Evolutionary conservation across 179 eudicot species (phyloP).

Genomic region (Spergularia azorica): DNA sequence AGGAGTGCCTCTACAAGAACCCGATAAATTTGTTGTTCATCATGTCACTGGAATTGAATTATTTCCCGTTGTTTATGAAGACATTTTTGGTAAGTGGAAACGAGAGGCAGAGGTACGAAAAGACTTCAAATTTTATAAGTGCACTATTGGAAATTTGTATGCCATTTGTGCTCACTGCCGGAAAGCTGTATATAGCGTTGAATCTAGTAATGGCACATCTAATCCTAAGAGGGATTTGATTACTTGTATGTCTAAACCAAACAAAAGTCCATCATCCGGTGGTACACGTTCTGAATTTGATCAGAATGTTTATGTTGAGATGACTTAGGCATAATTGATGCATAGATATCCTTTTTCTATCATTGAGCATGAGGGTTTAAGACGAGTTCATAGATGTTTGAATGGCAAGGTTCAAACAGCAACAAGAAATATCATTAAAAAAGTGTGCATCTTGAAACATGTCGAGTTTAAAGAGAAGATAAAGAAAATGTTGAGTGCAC

Average conservation of each 20-base stretch:
- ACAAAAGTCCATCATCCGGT: neutral
- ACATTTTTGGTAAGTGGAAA: neutral
- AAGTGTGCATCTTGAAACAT: conserved; percentile 13
- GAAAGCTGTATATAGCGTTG: neutral
- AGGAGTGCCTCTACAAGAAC: conserved; percentile 4
- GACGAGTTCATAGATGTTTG: neutral
- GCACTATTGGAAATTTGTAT: neutral
- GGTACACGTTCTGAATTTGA: neutral
- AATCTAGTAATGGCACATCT: neutral
- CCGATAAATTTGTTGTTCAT: neutral
- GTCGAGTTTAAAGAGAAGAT: conserved; percentile 5
- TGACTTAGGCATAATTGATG: neutral
- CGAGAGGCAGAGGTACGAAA: neutral
- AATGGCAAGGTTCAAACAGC: conserved; percentile 1
- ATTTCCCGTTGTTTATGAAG: neutral
- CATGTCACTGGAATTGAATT: neutral
- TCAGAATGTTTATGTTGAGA: neutral
- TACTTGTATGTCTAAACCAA: neutral
- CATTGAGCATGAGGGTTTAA: neutral
- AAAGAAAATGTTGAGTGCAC: neutral
- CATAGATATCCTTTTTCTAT: conserved; percentile 6
- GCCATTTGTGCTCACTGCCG: neutral
- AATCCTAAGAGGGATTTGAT: neutral
- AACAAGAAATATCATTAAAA: neutral
- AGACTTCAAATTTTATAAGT: neutral